Evolutionary conservation across 148 eudicot species (phyloP).

Genomic region (Heliosperma pusillum): DNA sequence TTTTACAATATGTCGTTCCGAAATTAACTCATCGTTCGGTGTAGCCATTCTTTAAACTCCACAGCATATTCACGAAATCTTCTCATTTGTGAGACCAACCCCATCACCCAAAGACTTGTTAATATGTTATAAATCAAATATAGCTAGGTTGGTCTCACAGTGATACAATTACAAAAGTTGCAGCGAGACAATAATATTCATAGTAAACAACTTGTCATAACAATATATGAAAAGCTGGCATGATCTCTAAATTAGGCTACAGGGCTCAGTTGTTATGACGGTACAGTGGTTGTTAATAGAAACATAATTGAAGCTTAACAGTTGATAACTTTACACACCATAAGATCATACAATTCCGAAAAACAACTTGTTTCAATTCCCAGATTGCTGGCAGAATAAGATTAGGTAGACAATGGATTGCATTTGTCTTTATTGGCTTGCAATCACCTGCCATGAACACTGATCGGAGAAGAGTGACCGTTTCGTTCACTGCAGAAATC

Average conservation of each 20-base stretch:
- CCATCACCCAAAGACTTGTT: no score
- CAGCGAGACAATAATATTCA: conserved; percentile 18
- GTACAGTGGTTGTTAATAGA: conserved; percentile 22
- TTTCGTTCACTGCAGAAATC: conserved; percentile 53
- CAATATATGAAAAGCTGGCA: conserved; percentile 22
- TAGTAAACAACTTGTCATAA: conserved; percentile 23
- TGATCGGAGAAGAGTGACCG: conserved; percentile 38
- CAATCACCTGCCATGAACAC: conserved; percentile 43
- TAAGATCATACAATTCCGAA: conserved; percentile 15
- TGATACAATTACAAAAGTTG: neutral
- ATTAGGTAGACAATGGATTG: conserved; percentile 8
- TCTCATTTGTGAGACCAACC: no score
- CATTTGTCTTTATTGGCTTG: neutral
- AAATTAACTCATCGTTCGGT: no score
- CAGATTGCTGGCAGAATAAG: conserved; percentile 11
- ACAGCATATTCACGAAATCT: no score
- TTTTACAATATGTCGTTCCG: no score
- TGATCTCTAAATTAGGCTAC: conserved; percentile 28
- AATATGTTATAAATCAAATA: no score
- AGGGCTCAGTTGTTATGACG: conserved; percentile 15
- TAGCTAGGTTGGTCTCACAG: neutral
- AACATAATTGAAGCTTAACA: conserved; percentile 14
- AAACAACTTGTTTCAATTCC: conserved; percentile 9
- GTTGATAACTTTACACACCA: conserved; percentile 34
- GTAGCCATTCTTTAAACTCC: no score